Conservation (phyloP, 139 green algal genomes). For the Spirogloea muscicola region DNA sequence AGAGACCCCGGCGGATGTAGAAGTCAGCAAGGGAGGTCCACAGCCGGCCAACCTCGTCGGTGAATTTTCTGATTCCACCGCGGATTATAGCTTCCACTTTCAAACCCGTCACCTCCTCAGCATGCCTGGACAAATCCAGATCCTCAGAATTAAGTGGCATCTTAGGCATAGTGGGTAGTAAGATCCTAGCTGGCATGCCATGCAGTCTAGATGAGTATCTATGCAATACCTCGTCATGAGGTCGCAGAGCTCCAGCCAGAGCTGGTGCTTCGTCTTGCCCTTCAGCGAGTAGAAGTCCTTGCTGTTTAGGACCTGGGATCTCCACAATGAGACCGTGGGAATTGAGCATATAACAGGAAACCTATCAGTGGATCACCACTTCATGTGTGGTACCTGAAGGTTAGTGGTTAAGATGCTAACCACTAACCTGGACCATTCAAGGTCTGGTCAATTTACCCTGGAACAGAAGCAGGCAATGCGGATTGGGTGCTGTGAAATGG, state of each 20-base stretch:
- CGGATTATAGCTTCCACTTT: constrained; percentile 73
- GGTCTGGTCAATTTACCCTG: too few relatives aligned
- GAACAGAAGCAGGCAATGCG: too few relatives aligned
- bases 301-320: constrained; percentile 27
- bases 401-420: too few relatives aligned
- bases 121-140: too few relatives aligned
- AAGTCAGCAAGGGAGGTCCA: constrained; percentile 95
- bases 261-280: constrained; percentile 90
- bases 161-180: too few relatives aligned
- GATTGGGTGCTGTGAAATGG: too few relatives aligned
- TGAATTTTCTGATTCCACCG: constrained; percentile 80
- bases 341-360: background rate
- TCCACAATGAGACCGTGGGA: background rate
- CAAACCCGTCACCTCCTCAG: constrained; percentile 58
- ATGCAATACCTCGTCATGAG: constrained; percentile 69
- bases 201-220: too few relatives aligned
- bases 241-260: constrained; percentile 99
- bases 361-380: too few relatives aligned
- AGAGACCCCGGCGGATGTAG: constrained; percentile 90
- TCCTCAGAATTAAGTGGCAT: too few relatives aligned
- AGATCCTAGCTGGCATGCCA: too few relatives aligned
- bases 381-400: too few relatives aligned
- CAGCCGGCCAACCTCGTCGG: constrained; percentile 88
- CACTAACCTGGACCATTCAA: too few relatives aligned
- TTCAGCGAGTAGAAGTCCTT: constrained; percentile 76